Evolutionary conservation across 371 early-diverging fungal genomes (phyloP).

Genomic region (Apophysomyces trapeziformis): DNA sequence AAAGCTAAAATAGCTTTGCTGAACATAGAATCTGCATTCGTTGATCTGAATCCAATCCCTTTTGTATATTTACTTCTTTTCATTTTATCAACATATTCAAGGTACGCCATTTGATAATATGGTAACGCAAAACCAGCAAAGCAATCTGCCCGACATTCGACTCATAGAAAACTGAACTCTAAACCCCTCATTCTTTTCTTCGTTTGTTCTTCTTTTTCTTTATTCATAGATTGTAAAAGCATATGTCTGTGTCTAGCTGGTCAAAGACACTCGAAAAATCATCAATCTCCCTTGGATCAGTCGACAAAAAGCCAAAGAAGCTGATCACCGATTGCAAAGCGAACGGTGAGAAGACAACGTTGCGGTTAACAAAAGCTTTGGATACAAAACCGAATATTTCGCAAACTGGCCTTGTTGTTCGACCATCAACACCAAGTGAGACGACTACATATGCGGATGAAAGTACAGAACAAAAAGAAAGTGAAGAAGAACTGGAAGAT

Average conservation of each 20-base stretch:
- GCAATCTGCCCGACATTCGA: neutral
- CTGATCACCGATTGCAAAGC: conserved; percentile 3
- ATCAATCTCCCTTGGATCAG: neutral
- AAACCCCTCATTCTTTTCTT: neutral
- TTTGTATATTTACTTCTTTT: neutral
- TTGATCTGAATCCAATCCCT: neutral
- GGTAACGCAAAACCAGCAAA: neutral
- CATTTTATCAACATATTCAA: neutral
- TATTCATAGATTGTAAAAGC: neutral
- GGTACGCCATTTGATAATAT: conserved; percentile 4
- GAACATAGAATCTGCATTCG: neutral
- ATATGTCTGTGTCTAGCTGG: conserved; percentile 5
- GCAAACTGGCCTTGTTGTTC: conserved; percentile 3
- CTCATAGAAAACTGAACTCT: neutral
- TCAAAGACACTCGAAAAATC: conserved; percentile 3
- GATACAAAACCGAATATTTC: neutral
- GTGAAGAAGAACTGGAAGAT: neutral
- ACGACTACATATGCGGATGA: neutral
- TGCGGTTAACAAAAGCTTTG: neutral
- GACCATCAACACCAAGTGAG: neutral
- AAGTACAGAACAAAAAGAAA: neutral
- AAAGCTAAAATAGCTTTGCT: conserved; percentile 2
- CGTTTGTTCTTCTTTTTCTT: neutral
- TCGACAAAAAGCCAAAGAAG: neutral
- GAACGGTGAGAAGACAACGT: neutral